A percentile compares a stretch with the other conserved stretches of the same genome.
These are phyloP conservation scores for Ascochyta koolunga DNA, from an alignment of 2,329 filamentous ascomycete species.

Conservation along the genomic window DNA sequence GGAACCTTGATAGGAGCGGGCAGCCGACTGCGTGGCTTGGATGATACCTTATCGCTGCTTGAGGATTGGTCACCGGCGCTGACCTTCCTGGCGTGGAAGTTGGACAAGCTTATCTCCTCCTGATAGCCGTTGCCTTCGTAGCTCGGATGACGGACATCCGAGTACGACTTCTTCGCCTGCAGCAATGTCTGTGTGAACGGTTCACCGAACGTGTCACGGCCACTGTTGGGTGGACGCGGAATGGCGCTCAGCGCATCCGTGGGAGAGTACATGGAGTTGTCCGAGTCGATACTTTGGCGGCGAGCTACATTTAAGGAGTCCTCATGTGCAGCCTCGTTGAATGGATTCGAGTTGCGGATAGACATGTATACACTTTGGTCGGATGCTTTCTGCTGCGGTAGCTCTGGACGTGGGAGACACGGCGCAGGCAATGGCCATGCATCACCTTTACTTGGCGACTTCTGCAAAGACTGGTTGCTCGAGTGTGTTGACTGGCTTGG, in stretches of 20 bases:
- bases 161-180: background rate
- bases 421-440: conserved; percentile 1
- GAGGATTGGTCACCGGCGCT: background rate
- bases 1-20: conserved; percentile 27
- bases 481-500: background rate
- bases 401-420: conserved; percentile 8
- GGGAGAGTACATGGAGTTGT: conserved; percentile 17
- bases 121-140: conserved; percentile 34
- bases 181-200: background rate
- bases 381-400: conserved; percentile 7
- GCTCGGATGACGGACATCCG: conserved; percentile 25
- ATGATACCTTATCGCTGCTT: background rate
- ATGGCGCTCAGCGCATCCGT: conserved; percentile 28
- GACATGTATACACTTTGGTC: conserved; percentile 25
- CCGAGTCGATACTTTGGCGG: background rate
- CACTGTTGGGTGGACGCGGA: conserved; percentile 21
- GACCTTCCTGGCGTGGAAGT: conserved; percentile 17
- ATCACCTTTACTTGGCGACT: background rate
- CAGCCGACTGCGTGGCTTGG: conserved; percentile 20
- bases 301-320: background rate
- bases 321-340: conserved; percentile 5
- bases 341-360: conserved; percentile 25
- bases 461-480: background rate
- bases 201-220: background rate
- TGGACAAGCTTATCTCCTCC: conserved; percentile 24